phyloP scores from a whole-genome alignment of 345 rosid genomes.

The Conringia planisiliqua region DNA sequence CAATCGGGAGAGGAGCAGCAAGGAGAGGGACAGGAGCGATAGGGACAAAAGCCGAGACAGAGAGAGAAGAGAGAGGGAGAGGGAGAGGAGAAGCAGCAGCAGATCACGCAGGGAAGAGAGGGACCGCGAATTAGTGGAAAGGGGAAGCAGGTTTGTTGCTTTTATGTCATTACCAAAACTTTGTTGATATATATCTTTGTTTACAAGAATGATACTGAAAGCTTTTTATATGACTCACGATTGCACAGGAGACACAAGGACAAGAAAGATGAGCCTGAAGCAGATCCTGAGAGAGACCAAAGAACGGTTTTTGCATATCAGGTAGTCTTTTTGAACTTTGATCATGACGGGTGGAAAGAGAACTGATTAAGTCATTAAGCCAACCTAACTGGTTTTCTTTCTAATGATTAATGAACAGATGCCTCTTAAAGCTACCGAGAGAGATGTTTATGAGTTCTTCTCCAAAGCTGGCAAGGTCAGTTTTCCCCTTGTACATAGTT shows the following conservation, averaged over 20 bases:
- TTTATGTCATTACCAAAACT: background rate
- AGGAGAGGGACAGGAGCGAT: conserved; percentile 40
- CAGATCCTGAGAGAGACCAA: conserved; percentile 97
- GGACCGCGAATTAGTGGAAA: conserved; percentile 38
- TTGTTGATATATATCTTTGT: too few species aligned
- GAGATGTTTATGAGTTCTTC: conserved; percentile 92
- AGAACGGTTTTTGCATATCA: conserved; percentile 96
- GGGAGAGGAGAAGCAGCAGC: conserved; percentile 37
- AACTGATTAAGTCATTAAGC: background rate
- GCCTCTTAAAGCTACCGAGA: conserved; percentile 91
- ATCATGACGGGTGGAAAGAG: background rate
- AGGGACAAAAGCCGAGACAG: conserved; percentile 35
- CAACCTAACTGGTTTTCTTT: background rate
- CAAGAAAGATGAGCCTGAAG: conserved; percentile 90
- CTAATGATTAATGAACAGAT: conserved; percentile 46
- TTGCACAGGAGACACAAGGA: conserved; percentile 67
- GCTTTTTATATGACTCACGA: background rate
- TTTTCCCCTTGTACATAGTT: background rate
- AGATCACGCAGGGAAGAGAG: conserved; percentile 42
- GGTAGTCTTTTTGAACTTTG: conserved; percentile 36
- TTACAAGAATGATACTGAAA: background rate
- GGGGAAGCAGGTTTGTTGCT: conserved; percentile 37
- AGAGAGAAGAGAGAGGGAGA: conserved; percentile 36
- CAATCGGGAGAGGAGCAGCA: conserved; percentile 38
- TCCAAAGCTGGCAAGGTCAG: conserved; percentile 93